Evolutionary conservation across 805 yeast species (phyloP), one percentile per base, ranked within the genome.

Genomic region (Metschnikowia proteae): DNA sequence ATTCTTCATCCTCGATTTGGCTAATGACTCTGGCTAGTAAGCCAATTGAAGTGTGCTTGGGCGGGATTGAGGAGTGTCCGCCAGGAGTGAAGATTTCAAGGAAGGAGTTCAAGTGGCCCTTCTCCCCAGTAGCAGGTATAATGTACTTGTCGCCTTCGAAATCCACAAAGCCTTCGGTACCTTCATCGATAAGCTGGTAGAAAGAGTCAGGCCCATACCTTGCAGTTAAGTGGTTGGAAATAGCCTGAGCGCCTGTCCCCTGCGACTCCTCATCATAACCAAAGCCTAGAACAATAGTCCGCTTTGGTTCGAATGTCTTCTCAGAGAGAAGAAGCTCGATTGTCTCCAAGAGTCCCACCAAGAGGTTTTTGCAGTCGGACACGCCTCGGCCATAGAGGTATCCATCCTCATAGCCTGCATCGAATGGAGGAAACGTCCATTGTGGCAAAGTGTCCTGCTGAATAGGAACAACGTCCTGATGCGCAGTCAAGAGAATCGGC

Each of bases 401-500:
- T 31, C 60, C 58, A 2, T 88, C 90, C 57, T 88, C 95, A 60
- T 70, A 86, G 57, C 76, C 70, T 1, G 68, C 76, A 3, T 54
- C 67, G 49, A 81, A 85, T 3, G 96, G 95, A 8, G 82, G 83
- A 60, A 80, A 72, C 0, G 68, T 67, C 95, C 95, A 88, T 48
- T 78, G 70, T 27, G 60, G 64, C 45, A 73, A 64, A 0, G 89
- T 81, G 29, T 75, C 78, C 10, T 65, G 62, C 56, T 82, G 86
- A 7, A 86, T 84, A 1, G 96, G 95, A 25, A 88, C 96, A 4
- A 84, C 88, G 59, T 87, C 95, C 63, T 80, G 85, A 62, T 88
- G 96, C 1, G 92, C 91, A 59, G 85, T 79, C 44, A 86, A 69
- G 65, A 88, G 60, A 27, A 83, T 56, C 10, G 96, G 95, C 61